phyloP scores from a whole-genome alignment of 2,329 filamentous ascomycete genomes.

The Metarhizium anisopliae region DNA sequence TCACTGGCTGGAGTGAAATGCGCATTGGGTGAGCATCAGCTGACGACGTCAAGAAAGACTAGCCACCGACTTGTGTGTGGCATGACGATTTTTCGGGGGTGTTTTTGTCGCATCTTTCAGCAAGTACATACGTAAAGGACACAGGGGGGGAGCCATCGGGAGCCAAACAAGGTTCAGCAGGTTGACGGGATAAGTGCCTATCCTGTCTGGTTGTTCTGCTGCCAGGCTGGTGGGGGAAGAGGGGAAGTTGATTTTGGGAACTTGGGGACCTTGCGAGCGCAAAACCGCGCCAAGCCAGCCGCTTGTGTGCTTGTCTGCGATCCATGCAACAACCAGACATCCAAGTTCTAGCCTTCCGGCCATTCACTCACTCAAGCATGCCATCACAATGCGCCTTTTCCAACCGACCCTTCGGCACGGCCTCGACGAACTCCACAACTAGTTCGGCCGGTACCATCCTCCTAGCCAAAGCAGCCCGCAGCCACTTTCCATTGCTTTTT shows the following conservation, averaged over 20 bases:
- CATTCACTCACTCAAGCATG: no score
- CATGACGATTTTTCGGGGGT: no score
- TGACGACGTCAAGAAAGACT: not conserved
- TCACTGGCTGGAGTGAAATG: not conserved
- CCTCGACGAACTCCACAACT: not conserved
- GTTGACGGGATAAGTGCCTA: no score
- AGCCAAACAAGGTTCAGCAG: no score
- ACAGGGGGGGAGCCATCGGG: no score
- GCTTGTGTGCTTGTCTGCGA: not conserved
- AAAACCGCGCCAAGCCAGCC: conserved; percentile 7
- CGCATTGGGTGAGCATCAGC: not conserved
- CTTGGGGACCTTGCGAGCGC: conserved; percentile 5
- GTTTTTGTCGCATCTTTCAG: no score
- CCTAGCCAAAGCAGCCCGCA: no score
- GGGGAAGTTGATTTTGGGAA: not conserved
- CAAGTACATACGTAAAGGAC: no score
- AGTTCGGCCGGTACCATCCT: no score
- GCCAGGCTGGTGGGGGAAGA: not conserved
- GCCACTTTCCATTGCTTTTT: no score
- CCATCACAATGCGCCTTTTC: not conserved
- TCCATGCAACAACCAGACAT: not conserved
- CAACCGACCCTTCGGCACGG: not conserved
- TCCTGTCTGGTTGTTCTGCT: not conserved
- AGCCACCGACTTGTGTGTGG: not conserved
- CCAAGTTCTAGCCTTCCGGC: not conserved